These are phyloP conservation scores for Lactifluus hygrophoroides DNA, from an alignment of 768 basidiomycete genomes.

Conservation along the genomic window DNA sequence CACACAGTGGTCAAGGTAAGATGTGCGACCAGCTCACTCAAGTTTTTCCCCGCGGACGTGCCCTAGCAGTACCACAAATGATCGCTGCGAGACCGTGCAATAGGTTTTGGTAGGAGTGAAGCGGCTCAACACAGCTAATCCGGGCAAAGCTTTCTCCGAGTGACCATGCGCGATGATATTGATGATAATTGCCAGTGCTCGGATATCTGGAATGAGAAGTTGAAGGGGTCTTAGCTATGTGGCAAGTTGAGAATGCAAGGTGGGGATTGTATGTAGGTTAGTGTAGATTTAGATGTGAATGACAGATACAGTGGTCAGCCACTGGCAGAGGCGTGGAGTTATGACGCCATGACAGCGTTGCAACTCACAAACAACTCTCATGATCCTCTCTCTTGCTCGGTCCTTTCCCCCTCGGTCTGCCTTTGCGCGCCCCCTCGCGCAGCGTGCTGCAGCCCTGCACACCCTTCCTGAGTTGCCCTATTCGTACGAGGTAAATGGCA, in stretches of 20 bases:
- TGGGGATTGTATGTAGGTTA: no score
- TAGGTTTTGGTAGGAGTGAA: background rate
- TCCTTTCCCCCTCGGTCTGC: background rate
- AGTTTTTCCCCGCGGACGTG: background rate
- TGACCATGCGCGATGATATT: background rate
- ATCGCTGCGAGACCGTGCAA: background rate
- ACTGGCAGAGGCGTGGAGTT: background rate
- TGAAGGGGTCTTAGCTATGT: background rate
- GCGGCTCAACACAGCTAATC: background rate
- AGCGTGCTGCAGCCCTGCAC: constrained; percentile 42
- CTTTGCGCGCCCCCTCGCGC: constrained; percentile 35
- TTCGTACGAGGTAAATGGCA: constrained; percentile 53
- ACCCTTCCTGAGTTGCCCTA: constrained; percentile 77
- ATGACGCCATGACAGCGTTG: background rate
- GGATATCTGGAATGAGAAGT: background rate
- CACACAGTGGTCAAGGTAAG: background rate
- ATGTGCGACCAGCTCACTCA: background rate
- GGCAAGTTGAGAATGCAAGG: background rate
- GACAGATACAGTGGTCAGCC: background rate
- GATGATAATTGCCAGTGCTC: background rate
- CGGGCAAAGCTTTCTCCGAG: background rate
- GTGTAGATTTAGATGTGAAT: no score
- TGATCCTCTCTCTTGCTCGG: background rate
- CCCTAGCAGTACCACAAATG: background rate
- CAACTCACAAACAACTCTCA: background rate